Percentiles rank a stretch among this genome's conserved stretches.
phyloP scores from a whole-genome alignment of 768 basidiomycete genomes.

The Russula dissimulans region DNA sequence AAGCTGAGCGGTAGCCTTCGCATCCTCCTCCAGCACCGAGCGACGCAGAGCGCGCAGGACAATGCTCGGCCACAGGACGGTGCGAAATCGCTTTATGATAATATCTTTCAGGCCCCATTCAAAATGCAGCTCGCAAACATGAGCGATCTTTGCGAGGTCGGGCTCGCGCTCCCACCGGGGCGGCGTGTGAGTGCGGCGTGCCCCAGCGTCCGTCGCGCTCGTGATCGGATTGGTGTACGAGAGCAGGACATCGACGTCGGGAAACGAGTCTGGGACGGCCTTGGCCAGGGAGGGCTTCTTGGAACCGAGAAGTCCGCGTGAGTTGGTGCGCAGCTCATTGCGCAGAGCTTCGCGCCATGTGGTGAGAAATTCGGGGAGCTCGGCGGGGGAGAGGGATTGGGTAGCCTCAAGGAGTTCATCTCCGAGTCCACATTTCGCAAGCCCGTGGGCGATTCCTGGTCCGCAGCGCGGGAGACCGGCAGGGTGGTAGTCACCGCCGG shows the following conservation, averaged over 20 bases:
- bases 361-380: slow-evolving; percentile 44
- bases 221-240: slow-evolving; percentile 76
- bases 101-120: slow-evolving; percentile 85
- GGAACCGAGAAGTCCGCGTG: slow-evolving; percentile 49
- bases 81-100: slow-evolving; percentile 78
- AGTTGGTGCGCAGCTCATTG: slow-evolving; percentile 61
- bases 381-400: slow-evolving; percentile 32
- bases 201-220: slow-evolving; percentile 44
- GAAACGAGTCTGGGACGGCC: slow-evolving; percentile 57
- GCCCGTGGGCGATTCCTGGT: slow-evolving; percentile 58
- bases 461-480: slow-evolving; percentile 64
- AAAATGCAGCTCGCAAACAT: slow-evolving; percentile 77
- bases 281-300: slow-evolving; percentile 60
- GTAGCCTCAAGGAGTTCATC: slow-evolving; percentile 58
- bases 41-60: slow-evolving; percentile 66
- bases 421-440: slow-evolving; percentile 77
- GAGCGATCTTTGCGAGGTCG: slow-evolving; percentile 62
- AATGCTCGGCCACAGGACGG: slow-evolving; percentile 70
- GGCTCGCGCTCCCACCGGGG: slow-evolving; percentile 46
- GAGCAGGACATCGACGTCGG: slow-evolving; percentile 60
- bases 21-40: slow-evolving; percentile 32
- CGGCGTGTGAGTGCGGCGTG: slow-evolving; percentile 28
- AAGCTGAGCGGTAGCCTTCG: slow-evolving; percentile 27
- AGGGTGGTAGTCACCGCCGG: slow-evolving; percentile 86
- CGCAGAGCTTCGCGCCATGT: slow-evolving; percentile 55